A percentile compares a stretch with the other conserved stretches of the same genome.
Evolutionary conservation across 176 grass and related monocot species (phyloP).

Genomic region (Carex pumila): DNA sequence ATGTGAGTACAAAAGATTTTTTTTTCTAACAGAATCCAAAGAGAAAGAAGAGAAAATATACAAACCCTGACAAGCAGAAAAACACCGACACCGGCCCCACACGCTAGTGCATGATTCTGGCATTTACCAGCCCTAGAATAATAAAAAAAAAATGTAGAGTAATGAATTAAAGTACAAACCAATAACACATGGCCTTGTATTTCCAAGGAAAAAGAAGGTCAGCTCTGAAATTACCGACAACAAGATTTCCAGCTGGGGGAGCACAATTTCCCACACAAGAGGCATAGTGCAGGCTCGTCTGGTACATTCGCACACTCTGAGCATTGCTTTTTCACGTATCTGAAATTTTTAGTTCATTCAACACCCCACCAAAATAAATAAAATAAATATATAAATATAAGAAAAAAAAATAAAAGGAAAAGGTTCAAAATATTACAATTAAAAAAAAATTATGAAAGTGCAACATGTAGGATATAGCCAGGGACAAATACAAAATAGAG

Average conservation of each 20-base stretch:
- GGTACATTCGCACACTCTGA: constrained; percentile 65
- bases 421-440: not conserved
- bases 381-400: too few species aligned
- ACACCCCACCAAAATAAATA: not conserved
- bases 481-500: not conserved
- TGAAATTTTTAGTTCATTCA: constrained; percentile 21
- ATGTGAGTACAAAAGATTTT: not conserved
- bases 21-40: not conserved
- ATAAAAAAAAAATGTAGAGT: constrained; percentile 9
- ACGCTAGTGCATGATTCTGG: constrained; percentile 63
- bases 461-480: not conserved
- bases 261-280: constrained; percentile 87
- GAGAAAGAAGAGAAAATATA: not conserved
- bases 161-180: not conserved
- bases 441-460: not conserved
- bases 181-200: not conserved
- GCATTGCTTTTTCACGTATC: constrained; percentile 86
- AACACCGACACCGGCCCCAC: constrained; percentile 87
- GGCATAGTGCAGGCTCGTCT: constrained; percentile 87
- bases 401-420: not conserved
- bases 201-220: constrained; percentile 10
- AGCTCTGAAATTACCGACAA: constrained; percentile 56
- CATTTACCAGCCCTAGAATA: constrained; percentile 70
- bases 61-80: constrained; percentile 93
- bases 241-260: constrained; percentile 83